phyloP scores from a whole-genome alignment of 1,284 basidiomycete species.

The Moniliophthora roreri region DNA sequence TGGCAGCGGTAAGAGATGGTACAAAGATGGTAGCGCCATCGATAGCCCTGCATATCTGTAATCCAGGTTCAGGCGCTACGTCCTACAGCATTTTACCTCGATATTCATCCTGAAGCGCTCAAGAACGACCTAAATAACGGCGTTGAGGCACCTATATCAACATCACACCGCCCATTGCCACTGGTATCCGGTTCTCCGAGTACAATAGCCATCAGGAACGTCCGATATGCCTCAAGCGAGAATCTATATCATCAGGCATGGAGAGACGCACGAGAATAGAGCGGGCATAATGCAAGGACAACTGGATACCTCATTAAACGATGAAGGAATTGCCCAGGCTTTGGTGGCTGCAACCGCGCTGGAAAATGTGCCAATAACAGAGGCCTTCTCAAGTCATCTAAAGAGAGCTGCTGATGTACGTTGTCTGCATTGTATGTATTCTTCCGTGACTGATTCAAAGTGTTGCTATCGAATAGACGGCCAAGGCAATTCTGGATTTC shows the following conservation, averaged over 20 bases:
- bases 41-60: no score
- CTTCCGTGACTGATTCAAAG: not conserved
- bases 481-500: slow-evolving; percentile 54
- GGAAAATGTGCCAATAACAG: slow-evolving; percentile 47
- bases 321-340: slow-evolving; percentile 56
- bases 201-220: no score
- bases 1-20: no score
- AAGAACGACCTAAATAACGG: no score
- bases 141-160: no score
- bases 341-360: slow-evolving; percentile 51
- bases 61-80: no score
- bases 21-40: no score
- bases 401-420: slow-evolving; percentile 57
- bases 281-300: slow-evolving; percentile 70
- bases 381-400: slow-evolving; percentile 68
- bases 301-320: slow-evolving; percentile 62
- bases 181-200: no score
- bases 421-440: slow-evolving; percentile 6
- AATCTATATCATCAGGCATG: slow-evolving; percentile 72
- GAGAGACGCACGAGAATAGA: slow-evolving; percentile 70
- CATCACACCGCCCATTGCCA: no score
- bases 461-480: no score
- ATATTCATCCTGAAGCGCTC: no score
- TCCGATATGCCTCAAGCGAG: slow-evolving; percentile 28
- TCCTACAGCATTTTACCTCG: no score